Evolutionary conservation across 306 rosid species (phyloP).

Genomic region (Datisca glomerata): DNA sequence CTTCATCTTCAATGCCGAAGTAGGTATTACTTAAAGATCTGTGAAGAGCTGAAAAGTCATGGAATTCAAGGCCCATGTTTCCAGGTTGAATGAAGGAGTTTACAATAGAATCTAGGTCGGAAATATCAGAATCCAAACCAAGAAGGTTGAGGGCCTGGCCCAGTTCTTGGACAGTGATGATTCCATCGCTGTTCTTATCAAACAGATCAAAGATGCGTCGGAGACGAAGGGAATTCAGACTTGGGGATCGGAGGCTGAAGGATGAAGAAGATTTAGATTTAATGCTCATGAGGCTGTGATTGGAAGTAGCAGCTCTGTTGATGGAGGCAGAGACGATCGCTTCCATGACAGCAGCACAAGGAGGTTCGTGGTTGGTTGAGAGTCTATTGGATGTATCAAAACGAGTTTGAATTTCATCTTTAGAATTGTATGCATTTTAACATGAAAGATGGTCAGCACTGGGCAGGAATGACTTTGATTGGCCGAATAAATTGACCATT

Average conservation of each 20-base stretch:
- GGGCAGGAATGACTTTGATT: too few species aligned
- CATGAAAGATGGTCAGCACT: too few species aligned
- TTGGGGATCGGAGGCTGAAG: conserved; percentile 47
- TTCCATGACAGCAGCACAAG: too few species aligned
- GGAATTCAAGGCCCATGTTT: conserved; percentile 39
- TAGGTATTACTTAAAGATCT: conserved; percentile 41
- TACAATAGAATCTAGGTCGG: conserved; percentile 33
- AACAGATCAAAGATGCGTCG: conserved; percentile 63
- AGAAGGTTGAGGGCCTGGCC: conserved; percentile 36
- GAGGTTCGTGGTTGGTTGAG: too few species aligned
- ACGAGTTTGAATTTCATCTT: too few species aligned
- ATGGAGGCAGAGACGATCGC: conserved; percentile 7
- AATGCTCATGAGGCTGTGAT: too few species aligned
- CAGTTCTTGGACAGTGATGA: conserved; percentile 45
- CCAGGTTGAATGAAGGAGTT: conserved; percentile 32
- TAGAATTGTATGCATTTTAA: too few species aligned
- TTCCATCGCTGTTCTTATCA: conserved; percentile 55
- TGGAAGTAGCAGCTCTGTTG: conserved; percentile 8
- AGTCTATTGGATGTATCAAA: too few species aligned
- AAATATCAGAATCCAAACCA: conserved; percentile 39
- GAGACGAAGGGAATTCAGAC: conserved; percentile 52
- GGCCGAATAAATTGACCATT: too few species aligned
- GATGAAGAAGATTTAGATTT: conserved; percentile 29
- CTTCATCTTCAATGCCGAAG: conserved; percentile 15
- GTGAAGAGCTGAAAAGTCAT: conserved; percentile 48